Evolutionary conservation across 1,284 basidiomycete species (phyloP).

Genomic region (Ustilago loliicola): DNA sequence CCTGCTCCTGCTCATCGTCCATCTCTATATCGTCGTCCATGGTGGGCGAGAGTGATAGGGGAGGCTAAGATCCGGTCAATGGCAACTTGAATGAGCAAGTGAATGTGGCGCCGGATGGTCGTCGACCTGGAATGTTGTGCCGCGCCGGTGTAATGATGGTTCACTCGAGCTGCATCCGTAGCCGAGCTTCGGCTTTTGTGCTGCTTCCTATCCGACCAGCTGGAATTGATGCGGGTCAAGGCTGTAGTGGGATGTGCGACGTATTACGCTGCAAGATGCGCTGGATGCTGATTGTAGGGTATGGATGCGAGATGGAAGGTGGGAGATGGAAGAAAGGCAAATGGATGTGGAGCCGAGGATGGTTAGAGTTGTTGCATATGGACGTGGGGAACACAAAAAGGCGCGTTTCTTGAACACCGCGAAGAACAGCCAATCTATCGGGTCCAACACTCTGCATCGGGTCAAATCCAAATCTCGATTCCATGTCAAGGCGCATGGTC

Average conservation of each 20-base stretch:
- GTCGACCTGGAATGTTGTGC: background rate
- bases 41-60: background rate
- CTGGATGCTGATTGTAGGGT: conserved; percentile 7
- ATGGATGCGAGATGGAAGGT: conserved; percentile 3
- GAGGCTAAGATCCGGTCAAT: background rate
- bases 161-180: conserved; percentile 3
- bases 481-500: conserved; percentile 15
- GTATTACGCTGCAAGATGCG: background rate
- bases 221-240: background rate
- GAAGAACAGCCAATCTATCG: conserved; percentile 6
- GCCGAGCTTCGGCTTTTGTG: background rate
- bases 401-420: conserved; percentile 16
- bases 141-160: background rate
- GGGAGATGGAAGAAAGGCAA: background rate
- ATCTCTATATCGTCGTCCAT: conserved; percentile 57
- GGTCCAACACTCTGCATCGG: background rate
- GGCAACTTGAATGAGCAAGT: background rate
- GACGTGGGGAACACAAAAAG: conserved; percentile 18
- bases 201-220: background rate
- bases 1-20: conserved; percentile 51
- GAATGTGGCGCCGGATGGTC: background rate
- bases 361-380: background rate
- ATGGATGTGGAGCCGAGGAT: conserved; percentile 13
- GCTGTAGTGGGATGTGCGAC: background rate
- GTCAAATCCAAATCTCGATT: background rate